These are phyloP conservation scores for Acrocalymma vagum DNA, from an alignment of 2,329 filamentous ascomycete genomes.

Conservation along the genomic window DNA sequence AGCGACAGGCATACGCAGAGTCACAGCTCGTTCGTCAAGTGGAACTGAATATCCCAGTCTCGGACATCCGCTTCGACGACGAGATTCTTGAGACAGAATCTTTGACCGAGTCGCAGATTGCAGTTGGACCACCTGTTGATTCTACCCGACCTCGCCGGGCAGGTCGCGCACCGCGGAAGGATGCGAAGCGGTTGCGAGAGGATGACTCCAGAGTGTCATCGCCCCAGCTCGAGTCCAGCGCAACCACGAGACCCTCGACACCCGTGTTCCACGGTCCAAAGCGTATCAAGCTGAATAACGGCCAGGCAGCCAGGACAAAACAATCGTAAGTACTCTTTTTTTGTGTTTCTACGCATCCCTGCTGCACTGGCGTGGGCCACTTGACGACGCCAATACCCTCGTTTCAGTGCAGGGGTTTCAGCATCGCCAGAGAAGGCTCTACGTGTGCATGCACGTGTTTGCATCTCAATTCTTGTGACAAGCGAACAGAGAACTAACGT, in stretches of 20 bases:
- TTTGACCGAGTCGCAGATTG: constrained; percentile 44
- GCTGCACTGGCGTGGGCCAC: constrained; percentile 18
- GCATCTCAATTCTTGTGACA: constrained; percentile 24
- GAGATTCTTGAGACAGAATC: constrained; percentile 47
- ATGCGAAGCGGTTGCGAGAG: constrained; percentile 42
- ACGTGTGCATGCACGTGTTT: constrained; percentile 43
- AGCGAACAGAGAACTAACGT: constrained; percentile 40
- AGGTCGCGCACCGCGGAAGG: constrained; percentile 34
- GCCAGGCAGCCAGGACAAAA: constrained; percentile 46
- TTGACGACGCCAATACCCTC: constrained; percentile 31
- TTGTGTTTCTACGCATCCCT: constrained; percentile 18
- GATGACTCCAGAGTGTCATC: constrained; percentile 40
- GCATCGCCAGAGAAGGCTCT: constrained; percentile 42
- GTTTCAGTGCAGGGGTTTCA: constrained; percentile 33
- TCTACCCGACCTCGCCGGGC: constrained; percentile 38
- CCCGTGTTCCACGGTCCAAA: constrained; percentile 40
- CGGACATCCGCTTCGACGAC: constrained; percentile 46
- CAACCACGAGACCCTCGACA: constrained; percentile 43
- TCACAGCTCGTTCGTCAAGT: constrained; percentile 32
- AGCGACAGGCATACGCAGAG: constrained; percentile 35
- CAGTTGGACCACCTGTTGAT: constrained; percentile 44
- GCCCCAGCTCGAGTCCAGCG: constrained; percentile 39
- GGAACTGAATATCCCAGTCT: constrained; percentile 30
- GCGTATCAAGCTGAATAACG: constrained; percentile 45
- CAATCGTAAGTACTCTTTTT: constrained; percentile 43